Evolutionary conservation across 495 filamentous ascomycete species (phyloP), one percentile per base, ranked within the genome.

Genomic region (Trichoderma erinaceum): DNA sequence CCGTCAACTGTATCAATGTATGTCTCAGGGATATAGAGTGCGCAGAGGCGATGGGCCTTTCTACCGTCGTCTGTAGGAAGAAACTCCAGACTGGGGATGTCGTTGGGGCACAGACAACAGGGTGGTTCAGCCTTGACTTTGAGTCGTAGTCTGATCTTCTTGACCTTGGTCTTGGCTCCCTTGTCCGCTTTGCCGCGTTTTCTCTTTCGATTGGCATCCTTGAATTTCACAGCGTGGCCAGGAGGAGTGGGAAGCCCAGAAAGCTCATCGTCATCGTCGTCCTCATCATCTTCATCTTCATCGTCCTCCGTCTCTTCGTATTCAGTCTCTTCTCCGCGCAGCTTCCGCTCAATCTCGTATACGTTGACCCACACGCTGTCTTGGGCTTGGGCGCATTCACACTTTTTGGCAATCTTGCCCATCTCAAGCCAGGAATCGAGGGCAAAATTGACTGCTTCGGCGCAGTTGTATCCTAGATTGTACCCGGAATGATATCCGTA

Each of bases 311-410:
- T 91, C 69, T 94, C 92, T 68, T 92, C 90, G 71, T 91, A 96
- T 66, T 97, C 95, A 0, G 94, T 97, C 35, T 90, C 85, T 76
- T 98, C 95, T 10, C 95, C 96, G 56, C 93, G 85, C 41, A 98
- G 80, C 78, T 95, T 97, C 67, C 96, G 90, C 77, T 98, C 92
- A 69, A 99, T 93, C 70, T 97, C 93, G 46, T 88, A 87, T 16
- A 97, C 92, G 73, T 99, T 92, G 56, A 99, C 92, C 94, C 95
- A 99, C 29, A 99, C 95, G 70, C 93, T 97, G 80, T 99, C 95
- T 63, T 92, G 86, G 27, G 86, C 82, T 69, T 85, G 79, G 72
- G 92, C 91, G 75, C 95, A 99, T 74, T 97, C 85, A 76, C 95
- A 99, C 75, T 94, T 97, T 76, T 97, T 96, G n/a, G 95, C 96